Base-by-base conservation (phyloP, 1,284 basidiomycete genomes). In the Ustilago nuda region DNA sequence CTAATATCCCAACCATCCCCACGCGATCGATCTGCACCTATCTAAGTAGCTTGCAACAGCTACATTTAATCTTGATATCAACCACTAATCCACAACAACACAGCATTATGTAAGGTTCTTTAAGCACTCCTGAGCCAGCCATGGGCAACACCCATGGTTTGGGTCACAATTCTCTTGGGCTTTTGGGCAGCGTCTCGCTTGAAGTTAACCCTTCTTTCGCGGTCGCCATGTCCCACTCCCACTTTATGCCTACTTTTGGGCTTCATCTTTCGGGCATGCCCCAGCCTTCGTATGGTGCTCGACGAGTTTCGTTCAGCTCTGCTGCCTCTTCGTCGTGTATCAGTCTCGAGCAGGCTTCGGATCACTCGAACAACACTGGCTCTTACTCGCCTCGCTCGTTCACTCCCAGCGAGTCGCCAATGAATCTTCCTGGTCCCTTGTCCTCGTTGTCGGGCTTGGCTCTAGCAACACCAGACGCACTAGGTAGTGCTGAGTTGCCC, bases 331-430 rank as follows among this genome's bases (percentile, higher is more conserved):
- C 76, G 1, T 78, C 76, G 37, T 73, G 66, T 30, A n/a, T 71
- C 53, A 72, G 72, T 46, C 51, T 61, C 15, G 50, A 61, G 52
- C 64, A 71, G 8, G 46, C 61, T 45, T 68, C 69, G 12, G 76
- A 79, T 23, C 60, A 52, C 48, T 66, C 69, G 48, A 41, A 30
- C 8, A 23, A 36, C 1, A 39, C 61, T 7, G 68, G 64, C 48
- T 65, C 73, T 11, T 76, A 71, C 56, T 76, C 76, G 54, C 73
- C 74, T 32, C 68, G 73, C 39, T 69, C 76, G 41, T 70, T 69
- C 43, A 76, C 73, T 7, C 64, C 71, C 11, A 61, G 58, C 64
- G 67, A 70, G 61, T 79, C 76, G 12, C 73, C 76, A 2, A 45
- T 73, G 43, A 68, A 63, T 51, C 66, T 73, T 33, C 76, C 71